phyloP scores from a whole-genome alignment of 768 basidiomycete genomes.

The Myochromella boudieri region DNA sequence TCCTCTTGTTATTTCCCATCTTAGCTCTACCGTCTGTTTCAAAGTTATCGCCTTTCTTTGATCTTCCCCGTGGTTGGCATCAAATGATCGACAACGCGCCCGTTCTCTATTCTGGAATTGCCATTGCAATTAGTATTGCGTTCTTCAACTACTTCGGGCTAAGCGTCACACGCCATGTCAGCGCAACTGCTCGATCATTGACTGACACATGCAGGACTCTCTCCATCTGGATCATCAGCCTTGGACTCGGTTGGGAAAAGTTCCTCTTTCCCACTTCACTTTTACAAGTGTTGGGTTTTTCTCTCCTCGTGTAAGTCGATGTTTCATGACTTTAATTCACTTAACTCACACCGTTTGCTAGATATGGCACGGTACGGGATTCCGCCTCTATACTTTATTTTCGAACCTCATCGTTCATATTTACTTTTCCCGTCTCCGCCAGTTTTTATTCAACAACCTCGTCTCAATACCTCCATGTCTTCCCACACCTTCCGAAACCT shows the following conservation, averaged over 20 bases:
- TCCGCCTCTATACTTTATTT: slow-evolving; percentile 10
- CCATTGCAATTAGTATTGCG: slow-evolving; percentile 74
- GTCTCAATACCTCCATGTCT: slow-evolving; percentile 64
- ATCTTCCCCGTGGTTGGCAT: slow-evolving; percentile 84
- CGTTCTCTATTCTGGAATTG: slow-evolving; percentile 67
- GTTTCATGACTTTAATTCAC: background rate
- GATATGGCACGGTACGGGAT: slow-evolving; percentile 78
- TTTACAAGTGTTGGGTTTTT: slow-evolving; percentile 83
- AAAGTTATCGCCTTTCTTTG: slow-evolving; percentile 72
- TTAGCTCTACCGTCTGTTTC: slow-evolving; percentile 70
- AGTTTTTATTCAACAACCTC: slow-evolving; percentile 92
- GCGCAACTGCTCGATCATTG: slow-evolving; percentile 87
- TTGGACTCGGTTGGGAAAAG: slow-evolving; percentile 88
- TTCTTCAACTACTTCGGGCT: slow-evolving; percentile 90
- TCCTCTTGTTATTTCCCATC: slow-evolving; percentile 78
- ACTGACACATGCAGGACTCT: slow-evolving; percentile 96
- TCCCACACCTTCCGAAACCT: slow-evolving; percentile 42
- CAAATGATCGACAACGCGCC: slow-evolving; percentile 82
- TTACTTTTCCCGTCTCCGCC: slow-evolving; percentile 1
- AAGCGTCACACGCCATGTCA: slow-evolving; percentile 90
- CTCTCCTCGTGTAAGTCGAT: slow-evolving; percentile 75
- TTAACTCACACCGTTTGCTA: slow-evolving; percentile 26
- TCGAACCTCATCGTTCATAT: slow-evolving; percentile 11
- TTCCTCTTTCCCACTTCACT: slow-evolving; percentile 80
- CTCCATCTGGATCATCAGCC: slow-evolving; percentile 92